phyloP scores from a whole-genome alignment of 306 rosid genomes.

The Prunus campanulata region DNA sequence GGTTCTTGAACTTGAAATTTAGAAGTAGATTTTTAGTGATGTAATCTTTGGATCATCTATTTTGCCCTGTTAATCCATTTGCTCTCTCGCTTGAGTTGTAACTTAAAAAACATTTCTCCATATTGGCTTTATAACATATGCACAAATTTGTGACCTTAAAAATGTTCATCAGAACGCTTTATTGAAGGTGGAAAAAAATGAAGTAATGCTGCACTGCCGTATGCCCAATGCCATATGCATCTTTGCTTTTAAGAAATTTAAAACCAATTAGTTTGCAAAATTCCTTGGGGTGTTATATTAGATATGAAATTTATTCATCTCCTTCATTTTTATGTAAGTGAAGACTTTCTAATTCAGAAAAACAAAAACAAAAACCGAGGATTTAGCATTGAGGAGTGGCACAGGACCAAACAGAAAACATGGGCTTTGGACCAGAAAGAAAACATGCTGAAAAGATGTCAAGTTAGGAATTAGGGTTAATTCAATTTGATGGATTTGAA shows the following conservation, averaged over 20 bases:
- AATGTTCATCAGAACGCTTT: no score
- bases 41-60: neutral
- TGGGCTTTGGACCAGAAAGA: neutral
- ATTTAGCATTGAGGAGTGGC: no score
- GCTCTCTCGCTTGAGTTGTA: no score
- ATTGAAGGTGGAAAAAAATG: neutral
- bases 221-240: no score
- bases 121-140: no score
- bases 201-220: neutral
- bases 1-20: neutral
- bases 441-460: neutral
- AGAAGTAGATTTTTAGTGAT: conserved; percentile 10
- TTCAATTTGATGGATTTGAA: no score
- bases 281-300: no score
- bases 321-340: neutral
- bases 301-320: neutral
- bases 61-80: neutral
- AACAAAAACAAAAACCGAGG: neutral
- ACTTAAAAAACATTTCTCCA: no score
- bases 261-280: no score
- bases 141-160: neutral
- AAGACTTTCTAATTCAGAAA: neutral
- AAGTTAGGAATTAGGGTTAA: no score
- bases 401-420: neutral
- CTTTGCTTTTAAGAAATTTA: no score